Percentiles rank a stretch among this genome's conserved stretches.
Conservation (phyloP, 768 basidiomycete species). For the Podaxis rugospora region DNA sequence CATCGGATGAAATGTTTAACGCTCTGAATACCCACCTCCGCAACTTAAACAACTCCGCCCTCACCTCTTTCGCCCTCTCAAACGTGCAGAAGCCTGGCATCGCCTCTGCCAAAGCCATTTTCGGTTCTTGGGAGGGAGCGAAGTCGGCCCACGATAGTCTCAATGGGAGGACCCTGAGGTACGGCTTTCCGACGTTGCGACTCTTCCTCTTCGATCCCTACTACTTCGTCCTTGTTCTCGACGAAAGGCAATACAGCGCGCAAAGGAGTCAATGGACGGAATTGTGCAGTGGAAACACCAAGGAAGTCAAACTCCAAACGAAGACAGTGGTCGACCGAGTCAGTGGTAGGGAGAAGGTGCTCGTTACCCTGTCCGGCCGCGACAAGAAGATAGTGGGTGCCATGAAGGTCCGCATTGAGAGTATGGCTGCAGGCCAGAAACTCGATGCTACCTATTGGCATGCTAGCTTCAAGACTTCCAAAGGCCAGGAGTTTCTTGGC, state of each 20-base stretch:
- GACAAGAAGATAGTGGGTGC: conserved; percentile 50
- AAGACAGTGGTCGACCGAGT: conserved; percentile 24
- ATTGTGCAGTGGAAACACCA: conserved; percentile 32
- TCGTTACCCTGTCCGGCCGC: conserved; percentile 42
- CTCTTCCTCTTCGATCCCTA: conserved; percentile 43
- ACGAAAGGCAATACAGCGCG: conserved; percentile 43
- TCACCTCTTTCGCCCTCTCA: background rate
- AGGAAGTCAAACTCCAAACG: conserved; percentile 16
- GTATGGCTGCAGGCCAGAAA: conserved; percentile 44
- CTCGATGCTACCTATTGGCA: conserved; percentile 47
- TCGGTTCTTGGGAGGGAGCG: conserved; percentile 45
- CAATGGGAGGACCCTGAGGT: conserved; percentile 23
- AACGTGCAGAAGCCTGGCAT: background rate
- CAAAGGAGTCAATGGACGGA: conserved; percentile 47
- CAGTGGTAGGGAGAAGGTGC: conserved; percentile 20
- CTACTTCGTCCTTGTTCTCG: conserved; percentile 46
- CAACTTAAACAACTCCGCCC: background rate
- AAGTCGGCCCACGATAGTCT: conserved; percentile 35
- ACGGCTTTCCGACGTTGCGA: conserved; percentile 28
- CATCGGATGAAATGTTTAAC: conserved; percentile 7
- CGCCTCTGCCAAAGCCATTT: conserved; percentile 35
- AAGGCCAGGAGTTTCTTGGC: conserved; percentile 30
- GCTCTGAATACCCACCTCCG: conserved; percentile 6
- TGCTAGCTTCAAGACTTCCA: conserved; percentile 27
- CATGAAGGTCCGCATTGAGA: conserved; percentile 58